Conservation (phyloP, 106 monocot species). For the Phalaenopsis equestris region DNA sequence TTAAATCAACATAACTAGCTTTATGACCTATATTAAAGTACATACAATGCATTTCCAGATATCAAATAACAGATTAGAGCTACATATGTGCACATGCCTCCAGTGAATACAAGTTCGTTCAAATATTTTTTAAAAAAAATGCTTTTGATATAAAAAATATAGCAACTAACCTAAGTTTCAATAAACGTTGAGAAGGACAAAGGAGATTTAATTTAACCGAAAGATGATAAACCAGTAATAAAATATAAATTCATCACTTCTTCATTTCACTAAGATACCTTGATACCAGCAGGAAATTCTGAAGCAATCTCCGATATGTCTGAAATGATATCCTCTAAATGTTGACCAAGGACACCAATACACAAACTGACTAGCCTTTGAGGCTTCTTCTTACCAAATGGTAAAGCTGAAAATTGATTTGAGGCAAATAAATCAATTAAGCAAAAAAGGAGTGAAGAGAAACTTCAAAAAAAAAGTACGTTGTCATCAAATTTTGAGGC, state of each 20-base stretch:
- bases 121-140: neutral
- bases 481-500: neutral
- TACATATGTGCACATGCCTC: too few relatives aligned
- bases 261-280: slow-evolving; percentile 35
- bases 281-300: slow-evolving; percentile 60
- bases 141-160: neutral
- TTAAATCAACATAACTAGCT: too few relatives aligned
- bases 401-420: slow-evolving; percentile 23
- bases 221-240: neutral
- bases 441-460: neutral
- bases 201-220: neutral
- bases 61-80: too few relatives aligned
- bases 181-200: neutral
- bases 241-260: neutral
- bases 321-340: slow-evolving; percentile 67
- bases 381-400: slow-evolving; percentile 35
- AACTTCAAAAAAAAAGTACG: neutral
- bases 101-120: neutral
- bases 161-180: neutral
- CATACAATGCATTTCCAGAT: too few relatives aligned
- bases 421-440: slow-evolving; percentile 2
- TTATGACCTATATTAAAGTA: too few relatives aligned
- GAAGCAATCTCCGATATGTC: slow-evolving; percentile 56
- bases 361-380: slow-evolving; percentile 75
- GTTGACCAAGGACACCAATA: slow-evolving; percentile 75